Evolutionary conservation across 2,329 filamentous ascomycete species (phyloP), one percentile per base, ranked within the genome.

Genomic region (Stemphylium vesicarium): DNA sequence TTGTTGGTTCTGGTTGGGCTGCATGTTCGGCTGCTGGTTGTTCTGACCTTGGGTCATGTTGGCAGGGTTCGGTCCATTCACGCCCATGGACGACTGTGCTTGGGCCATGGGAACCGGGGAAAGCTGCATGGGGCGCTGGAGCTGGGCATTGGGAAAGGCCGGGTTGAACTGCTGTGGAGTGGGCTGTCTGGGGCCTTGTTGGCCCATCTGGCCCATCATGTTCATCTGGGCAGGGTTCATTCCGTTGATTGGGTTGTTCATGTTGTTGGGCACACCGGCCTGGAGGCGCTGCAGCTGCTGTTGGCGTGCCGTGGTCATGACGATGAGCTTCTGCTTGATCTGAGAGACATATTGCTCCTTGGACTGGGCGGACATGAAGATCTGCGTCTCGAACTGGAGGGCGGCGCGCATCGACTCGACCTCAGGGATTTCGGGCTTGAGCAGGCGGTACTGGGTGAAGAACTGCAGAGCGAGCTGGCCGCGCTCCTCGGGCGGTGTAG

Each of bases 121-220:
- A 4, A 78, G 67, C 59, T 83, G 82, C 76, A 83, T 79, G 20
- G 74, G 80, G 18, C 78, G 79, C 50, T 79, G 80, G 57, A 83
- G 75, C 53, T 82, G 81, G 16, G 79, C 76, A 45, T 75, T 75
- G 11, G 80, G 77, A 55, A 83, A 82, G 32, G 65, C 68, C 31
- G 70, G 72, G 13, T 69, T 70, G 57, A 79, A 77, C 48, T 79
- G 78, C 49, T 77, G 76, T 29, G 76, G 72, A 57, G 78, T 76
- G 56, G 78, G 78, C 54, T 71, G 74, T 5, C 72, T 59, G 12
- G 62, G 66, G 31, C 59, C 64, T 42, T 75, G 75, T 46, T 71
- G 68, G 24, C 68, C 70, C 31, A 67, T 65, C 53, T 75, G 74
- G 24, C 64, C 66, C 68, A 74, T 71, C 66, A 76, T 74, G 62